Base-by-base conservation (phyloP, 2,329 filamentous ascomycete species). In the Alternaria conjuncta region DNA sequence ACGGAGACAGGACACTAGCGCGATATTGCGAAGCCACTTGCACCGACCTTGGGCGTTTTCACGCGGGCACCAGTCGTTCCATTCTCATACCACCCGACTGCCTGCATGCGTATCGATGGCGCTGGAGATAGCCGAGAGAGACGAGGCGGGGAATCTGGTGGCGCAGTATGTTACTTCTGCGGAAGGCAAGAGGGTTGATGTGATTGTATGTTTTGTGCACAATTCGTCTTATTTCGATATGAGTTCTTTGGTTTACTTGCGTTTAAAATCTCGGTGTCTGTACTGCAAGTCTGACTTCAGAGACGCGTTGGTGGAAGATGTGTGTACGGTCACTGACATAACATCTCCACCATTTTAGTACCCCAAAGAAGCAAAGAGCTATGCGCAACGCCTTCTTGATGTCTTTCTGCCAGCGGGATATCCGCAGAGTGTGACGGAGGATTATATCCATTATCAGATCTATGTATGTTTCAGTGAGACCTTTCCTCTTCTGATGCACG, bases 321-420 rank as follows among this genome's bases (percentile, higher is more conserved):
- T 5, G 20, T 12, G 9, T n/a, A 12, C n/a, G 11, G n/a, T 55
- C 43, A 25, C 44, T 55, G 45, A 61, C 53, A 41, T 11, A 44
- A 15, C 18, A 44, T 25, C 12, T 41, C 13, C 49, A 10, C 23
- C 49, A 6, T 28, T 49, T 21, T 51, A 70, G 66, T 32, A n/a
- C 1, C 64, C 64, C 4, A 21, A 28, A 30, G 23, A 56, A 26
- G 41, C 51, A 11, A 68, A 66, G 26, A 59, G 50, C 55, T 50
- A 57, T 49, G 76, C 75, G 69, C 80, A 80, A 70, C 78, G 68
- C 58, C 66, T 88, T 2, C 77, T 94, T 45, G 89, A 93, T 69
- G 87, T 94, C 26, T 97, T 97, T 76, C 85, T 97, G 1, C 94
- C 94, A 0, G 89, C 92, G 2, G 94, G 94, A n/a, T 97, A 91